These are phyloP conservation scores for Cucurbita maxima DNA, from an alignment of 306 rosid genomes.

Conservation along the genomic window DNA sequence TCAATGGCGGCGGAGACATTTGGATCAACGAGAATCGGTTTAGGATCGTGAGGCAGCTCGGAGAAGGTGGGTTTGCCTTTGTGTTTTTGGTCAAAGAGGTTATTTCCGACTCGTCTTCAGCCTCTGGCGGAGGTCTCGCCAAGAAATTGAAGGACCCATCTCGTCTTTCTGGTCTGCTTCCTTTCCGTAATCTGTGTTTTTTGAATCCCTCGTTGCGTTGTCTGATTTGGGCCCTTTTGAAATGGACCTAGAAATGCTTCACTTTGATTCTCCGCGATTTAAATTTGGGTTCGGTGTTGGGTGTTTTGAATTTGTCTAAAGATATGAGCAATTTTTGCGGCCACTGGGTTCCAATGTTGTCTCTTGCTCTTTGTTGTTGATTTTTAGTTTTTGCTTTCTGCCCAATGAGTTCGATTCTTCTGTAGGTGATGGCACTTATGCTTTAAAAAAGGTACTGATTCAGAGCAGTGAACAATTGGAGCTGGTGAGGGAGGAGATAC, in stretches of 20 bases:
- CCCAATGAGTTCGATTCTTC: not conserved
- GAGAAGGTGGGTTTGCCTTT: constrained; percentile 92
- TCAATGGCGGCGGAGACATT: constrained; percentile 78
- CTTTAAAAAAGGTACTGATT: constrained; percentile 88
- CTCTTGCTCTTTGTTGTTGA: not conserved
- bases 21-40: constrained; percentile 97
- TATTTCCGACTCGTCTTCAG: constrained; percentile 25
- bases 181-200: not conserved
- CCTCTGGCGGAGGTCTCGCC: constrained; percentile 41
- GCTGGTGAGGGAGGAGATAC: constrained; percentile 94
- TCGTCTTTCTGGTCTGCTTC: constrained; percentile 54
- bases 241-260: not conserved
- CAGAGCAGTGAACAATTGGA: constrained; percentile 83
- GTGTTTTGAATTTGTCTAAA: not conserved
- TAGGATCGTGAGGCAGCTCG: constrained; percentile 84
- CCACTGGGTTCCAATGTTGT: not conserved
- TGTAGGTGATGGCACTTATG: constrained; percentile 81
- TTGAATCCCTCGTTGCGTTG: not conserved
- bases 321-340: not conserved
- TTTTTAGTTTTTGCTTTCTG: not conserved
- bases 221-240: constrained; percentile 20
- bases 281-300: not conserved
- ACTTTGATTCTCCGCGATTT: not conserved
- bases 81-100: constrained; percentile 79
- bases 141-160: constrained; percentile 63